Conservation (phyloP, 2,329 filamentous ascomycete species). For the Diatrype stigma region DNA sequence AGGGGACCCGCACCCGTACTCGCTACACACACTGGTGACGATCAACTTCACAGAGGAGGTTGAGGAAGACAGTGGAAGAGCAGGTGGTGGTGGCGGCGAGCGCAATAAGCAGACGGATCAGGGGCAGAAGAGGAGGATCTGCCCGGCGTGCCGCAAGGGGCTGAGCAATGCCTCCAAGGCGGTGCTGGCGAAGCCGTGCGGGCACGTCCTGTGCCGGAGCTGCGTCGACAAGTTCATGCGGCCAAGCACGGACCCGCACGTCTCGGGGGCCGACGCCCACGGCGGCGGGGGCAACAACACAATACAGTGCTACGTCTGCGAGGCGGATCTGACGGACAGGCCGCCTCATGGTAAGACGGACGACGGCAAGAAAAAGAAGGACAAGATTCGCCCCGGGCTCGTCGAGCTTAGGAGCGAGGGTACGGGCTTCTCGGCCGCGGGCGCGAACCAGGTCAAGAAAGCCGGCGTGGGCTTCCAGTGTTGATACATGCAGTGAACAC, state of each 20-base stretch:
- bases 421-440: slow-evolving; percentile 88
- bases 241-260: slow-evolving; percentile 55
- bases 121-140: slow-evolving; percentile 39
- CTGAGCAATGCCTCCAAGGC: slow-evolving; percentile 80
- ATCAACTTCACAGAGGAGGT: slow-evolving; percentile 75
- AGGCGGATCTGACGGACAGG: slow-evolving; percentile 63
- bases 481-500: slow-evolving; percentile 41
- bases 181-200: slow-evolving; percentile 80
- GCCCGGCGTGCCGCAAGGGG: slow-evolving; percentile 80
- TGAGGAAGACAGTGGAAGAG: slow-evolving; percentile 34
- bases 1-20: slow-evolving; percentile 66
- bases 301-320: slow-evolving; percentile 81
- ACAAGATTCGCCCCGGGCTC: slow-evolving; percentile 64
- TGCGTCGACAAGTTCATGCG: slow-evolving; percentile 83
- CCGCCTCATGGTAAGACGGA: slow-evolving; percentile 42
- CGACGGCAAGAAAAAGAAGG: slow-evolving; percentile 40
- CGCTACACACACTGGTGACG: slow-evolving; percentile 71
- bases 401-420: slow-evolving; percentile 81
- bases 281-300: no score
- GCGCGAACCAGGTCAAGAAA: slow-evolving; percentile 74
- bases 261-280: slow-evolving; percentile 27
- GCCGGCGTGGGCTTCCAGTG: slow-evolving; percentile 79
- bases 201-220: slow-evolving; percentile 83
- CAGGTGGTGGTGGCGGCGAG: slow-evolving; percentile 34
- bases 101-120: slow-evolving; percentile 27